These are phyloP conservation scores for Cytospora paraplurivora DNA, from an alignment of 2,329 filamentous ascomycete genomes.

Conservation along the genomic window DNA sequence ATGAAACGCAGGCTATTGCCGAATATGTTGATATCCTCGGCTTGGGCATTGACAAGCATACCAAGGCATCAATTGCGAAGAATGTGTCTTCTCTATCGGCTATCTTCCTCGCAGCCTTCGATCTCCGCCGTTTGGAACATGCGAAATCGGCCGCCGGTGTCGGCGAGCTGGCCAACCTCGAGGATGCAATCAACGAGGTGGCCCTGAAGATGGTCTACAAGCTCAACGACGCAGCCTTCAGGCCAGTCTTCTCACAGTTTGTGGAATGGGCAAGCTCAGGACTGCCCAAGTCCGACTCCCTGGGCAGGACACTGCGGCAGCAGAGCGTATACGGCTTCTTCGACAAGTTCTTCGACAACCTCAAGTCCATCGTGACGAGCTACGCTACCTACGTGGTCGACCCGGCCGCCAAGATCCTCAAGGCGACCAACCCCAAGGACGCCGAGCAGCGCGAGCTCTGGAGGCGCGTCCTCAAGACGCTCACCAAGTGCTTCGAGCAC, in stretches of 20 bases:
- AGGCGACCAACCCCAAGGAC: slow-evolving; percentile 45
- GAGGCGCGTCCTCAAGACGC: slow-evolving; percentile 68
- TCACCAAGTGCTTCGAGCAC: slow-evolving; percentile 77
- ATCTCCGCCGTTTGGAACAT: slow-evolving; percentile 63
- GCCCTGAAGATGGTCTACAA: slow-evolving; percentile 93
- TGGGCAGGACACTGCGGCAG: slow-evolving; percentile 62
- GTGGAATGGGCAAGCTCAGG: slow-evolving; percentile 74
- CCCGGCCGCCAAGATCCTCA: slow-evolving; percentile 67
- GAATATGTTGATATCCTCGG: slow-evolving; percentile 73
- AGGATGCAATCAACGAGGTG: slow-evolving; percentile 67
- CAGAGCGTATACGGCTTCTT: slow-evolving; percentile 83
- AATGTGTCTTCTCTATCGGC: slow-evolving; percentile 70
- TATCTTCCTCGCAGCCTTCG: slow-evolving; percentile 61
- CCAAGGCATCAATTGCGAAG: slow-evolving; percentile 78
- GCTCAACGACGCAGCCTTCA: slow-evolving; percentile 90
- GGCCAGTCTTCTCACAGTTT: slow-evolving; percentile 85
- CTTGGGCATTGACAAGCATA: slow-evolving; percentile 72
- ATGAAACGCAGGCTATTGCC: slow-evolving; percentile 56
- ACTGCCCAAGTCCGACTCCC: slow-evolving; percentile 62
- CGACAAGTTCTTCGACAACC: slow-evolving; percentile 74
- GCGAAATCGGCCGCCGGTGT: slow-evolving; percentile 46
- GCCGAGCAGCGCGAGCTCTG: slow-evolving; percentile 64
- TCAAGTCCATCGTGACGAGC: slow-evolving; percentile 92
- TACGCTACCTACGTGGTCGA: slow-evolving; percentile 87
- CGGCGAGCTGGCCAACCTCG: slow-evolving; percentile 54